Conservation (phyloP, 2,329 filamentous ascomycete genomes). For the Penicillium sp. region DNA sequence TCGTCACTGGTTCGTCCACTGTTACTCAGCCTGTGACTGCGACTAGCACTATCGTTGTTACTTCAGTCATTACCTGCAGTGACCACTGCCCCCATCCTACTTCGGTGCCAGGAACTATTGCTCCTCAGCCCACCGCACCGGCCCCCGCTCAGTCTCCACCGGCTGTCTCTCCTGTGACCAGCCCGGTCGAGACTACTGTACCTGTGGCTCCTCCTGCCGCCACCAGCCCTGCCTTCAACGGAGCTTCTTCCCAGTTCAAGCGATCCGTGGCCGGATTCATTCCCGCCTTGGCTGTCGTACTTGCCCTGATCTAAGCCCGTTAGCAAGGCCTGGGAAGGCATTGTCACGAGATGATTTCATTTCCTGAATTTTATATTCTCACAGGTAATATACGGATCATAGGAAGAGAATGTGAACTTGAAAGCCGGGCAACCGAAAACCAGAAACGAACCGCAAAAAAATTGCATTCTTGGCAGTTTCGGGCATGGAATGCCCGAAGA, state of each 20-base stretch:
- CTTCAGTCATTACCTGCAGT: slow-evolving; percentile 25
- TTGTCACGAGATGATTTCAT: background rate
- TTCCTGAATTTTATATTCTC: background rate
- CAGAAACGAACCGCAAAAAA: slow-evolving; percentile 14
- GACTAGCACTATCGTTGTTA: slow-evolving; percentile 28
- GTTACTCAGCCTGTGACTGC: slow-evolving; percentile 27
- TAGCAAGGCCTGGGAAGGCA: background rate
- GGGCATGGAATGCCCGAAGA: background rate
- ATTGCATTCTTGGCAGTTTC: slow-evolving; percentile 11
- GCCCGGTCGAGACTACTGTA: background rate
- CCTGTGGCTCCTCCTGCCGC: slow-evolving; percentile 5
- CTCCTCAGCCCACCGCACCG: background rate
- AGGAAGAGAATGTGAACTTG: background rate
- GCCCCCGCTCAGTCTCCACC: slow-evolving; percentile 3
- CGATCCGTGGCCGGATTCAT: slow-evolving; percentile 19
- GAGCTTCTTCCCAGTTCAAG: slow-evolving; percentile 22
- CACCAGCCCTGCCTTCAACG: slow-evolving; percentile 20
- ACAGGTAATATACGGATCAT: background rate
- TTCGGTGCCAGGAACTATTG: background rate
- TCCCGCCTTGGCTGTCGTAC: slow-evolving; percentile 19
- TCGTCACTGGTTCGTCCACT: slow-evolving; percentile 25
- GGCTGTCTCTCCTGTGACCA: background rate
- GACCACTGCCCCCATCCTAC: slow-evolving; percentile 19
- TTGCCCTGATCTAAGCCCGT: slow-evolving; percentile 20
- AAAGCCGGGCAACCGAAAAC: background rate